Evolutionary conservation across 1,284 basidiomycete species (phyloP), one percentile per base, ranked within the genome.

Genomic region (Cryptococcus hybrid): DNA sequence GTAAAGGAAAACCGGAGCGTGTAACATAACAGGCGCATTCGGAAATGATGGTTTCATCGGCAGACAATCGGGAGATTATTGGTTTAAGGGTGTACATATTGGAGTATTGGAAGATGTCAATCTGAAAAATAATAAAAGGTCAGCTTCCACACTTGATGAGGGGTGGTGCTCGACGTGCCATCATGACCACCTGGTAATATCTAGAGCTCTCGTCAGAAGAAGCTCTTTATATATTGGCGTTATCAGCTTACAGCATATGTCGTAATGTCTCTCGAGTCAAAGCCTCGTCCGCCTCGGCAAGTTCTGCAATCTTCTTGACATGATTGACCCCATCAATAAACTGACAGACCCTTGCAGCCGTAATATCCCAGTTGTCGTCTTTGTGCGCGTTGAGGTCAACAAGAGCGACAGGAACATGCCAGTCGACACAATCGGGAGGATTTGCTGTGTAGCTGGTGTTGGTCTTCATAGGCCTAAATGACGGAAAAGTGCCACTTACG

Each of bases 41-140:
- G 24, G 86, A 82, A 57, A 85, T 86, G 51, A 96, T 89, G 67
- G 89, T 87, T 3, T 82, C 78, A 73, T 93, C 91, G 55, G 89
- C 85, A 7, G 88, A 89, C 44, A 95, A 83, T 83, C 87, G 90
- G 65, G 91, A 86, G 34, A 95, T 86, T 61, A 85, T 87, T 61
- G 89, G 89, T 50, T 88, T 85, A 39, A 95, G 81, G 0, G 90
- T 90, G 74, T 99, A 99, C 86, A 96, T 92, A 77, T 98, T 98
- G n/a, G 90, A 90, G 76, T 89, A 96, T 75, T 97, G 93, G 75
- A 99, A 99, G 52, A 97, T 90, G 78, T 99, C 94, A 55, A 93
- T 87, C 73, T 73, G 58, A 13, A 36, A 24, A 24, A 24, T 24
- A 24, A 24, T 24, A 24, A 11, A 7, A 30, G 7, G 44, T 39